Conservation (phyloP, 1,284 basidiomycete species). For the Cryptococcus sp. region DNA sequence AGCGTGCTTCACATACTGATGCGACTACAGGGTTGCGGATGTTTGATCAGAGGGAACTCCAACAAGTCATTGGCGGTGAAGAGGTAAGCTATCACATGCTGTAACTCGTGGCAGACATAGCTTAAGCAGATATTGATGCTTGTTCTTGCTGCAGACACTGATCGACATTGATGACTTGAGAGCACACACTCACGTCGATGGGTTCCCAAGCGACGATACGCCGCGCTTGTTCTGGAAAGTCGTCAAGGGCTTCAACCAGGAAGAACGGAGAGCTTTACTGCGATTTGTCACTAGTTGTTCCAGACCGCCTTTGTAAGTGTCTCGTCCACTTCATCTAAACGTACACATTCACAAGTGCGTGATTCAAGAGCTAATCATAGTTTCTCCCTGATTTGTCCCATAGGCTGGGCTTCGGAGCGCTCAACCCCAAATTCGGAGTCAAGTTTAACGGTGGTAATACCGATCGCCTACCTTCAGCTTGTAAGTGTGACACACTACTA, state of each 20-base stretch:
- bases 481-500: slow-evolving; percentile 22
- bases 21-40: slow-evolving; percentile 66
- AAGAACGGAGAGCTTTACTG: slow-evolving; percentile 71
- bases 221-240: slow-evolving; percentile 74
- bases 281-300: slow-evolving; percentile 90
- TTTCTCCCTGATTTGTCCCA: neutral
- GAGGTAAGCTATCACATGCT: slow-evolving; percentile 50
- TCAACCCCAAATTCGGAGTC: slow-evolving; percentile 82
- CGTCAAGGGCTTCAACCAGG: slow-evolving; percentile 56
- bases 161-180: slow-evolving; percentile 81
- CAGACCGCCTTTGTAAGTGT: slow-evolving; percentile 75
- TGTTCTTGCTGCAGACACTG: slow-evolving; percentile 53
- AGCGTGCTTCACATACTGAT: neutral
- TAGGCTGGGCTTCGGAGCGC: slow-evolving; percentile 78
- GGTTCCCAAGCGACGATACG: slow-evolving; percentile 69
- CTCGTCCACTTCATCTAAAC: neutral
- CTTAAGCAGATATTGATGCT: too few species aligned
- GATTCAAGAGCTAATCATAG: too few species aligned
- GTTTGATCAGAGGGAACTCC: slow-evolving; percentile 92
- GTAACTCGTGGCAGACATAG: too few species aligned
- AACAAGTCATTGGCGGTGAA: slow-evolving; percentile 79
- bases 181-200: slow-evolving; percentile 73
- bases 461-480: slow-evolving; percentile 65
- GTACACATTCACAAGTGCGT: neutral
- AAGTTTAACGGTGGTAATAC: slow-evolving; percentile 73